phyloP scores from a whole-genome alignment of 176 grass and related monocot species.

The Cocos nucifera region DNA sequence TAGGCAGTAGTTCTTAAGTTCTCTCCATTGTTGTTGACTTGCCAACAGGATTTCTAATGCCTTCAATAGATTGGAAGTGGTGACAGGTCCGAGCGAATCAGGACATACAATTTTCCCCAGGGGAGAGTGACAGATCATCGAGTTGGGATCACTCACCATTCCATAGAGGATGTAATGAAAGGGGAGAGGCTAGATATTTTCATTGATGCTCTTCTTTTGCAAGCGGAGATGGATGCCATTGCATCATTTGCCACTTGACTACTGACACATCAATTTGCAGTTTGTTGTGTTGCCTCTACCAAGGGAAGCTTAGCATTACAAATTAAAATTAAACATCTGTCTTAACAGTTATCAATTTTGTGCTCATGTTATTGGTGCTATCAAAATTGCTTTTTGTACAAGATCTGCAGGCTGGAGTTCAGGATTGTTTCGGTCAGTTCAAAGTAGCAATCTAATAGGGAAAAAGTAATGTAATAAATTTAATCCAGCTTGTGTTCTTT shows the following conservation, averaged over 20 bases:
- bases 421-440: too few species aligned
- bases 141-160: constrained; percentile 65
- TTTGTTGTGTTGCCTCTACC: too few species aligned
- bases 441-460: too few species aligned
- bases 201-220: constrained; percentile 55
- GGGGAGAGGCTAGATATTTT: constrained; percentile 73
- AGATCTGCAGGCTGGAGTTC: too few species aligned
- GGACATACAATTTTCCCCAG: constrained; percentile 93
- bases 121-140: constrained; percentile 87
- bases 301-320: too few species aligned
- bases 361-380: too few species aligned
- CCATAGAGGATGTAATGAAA: constrained; percentile 71
- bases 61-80: constrained; percentile 62
- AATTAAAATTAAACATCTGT: too few species aligned
- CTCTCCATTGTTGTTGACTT: not conserved
- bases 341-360: too few species aligned
- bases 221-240: constrained; percentile 77
- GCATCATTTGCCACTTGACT: constrained; percentile 42
- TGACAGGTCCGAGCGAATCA: constrained; percentile 78
- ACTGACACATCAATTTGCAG: not conserved
- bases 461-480: too few species aligned
- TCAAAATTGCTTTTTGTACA: too few species aligned
- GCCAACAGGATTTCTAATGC: not conserved
- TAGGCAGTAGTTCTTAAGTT: not conserved
- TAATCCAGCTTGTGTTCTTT: too few species aligned